A percentile compares a stretch with the other conserved stretches of the same genome.
Evolutionary conservation across 106 monocot species (phyloP).

Genomic region (Acorus calamus): DNA sequence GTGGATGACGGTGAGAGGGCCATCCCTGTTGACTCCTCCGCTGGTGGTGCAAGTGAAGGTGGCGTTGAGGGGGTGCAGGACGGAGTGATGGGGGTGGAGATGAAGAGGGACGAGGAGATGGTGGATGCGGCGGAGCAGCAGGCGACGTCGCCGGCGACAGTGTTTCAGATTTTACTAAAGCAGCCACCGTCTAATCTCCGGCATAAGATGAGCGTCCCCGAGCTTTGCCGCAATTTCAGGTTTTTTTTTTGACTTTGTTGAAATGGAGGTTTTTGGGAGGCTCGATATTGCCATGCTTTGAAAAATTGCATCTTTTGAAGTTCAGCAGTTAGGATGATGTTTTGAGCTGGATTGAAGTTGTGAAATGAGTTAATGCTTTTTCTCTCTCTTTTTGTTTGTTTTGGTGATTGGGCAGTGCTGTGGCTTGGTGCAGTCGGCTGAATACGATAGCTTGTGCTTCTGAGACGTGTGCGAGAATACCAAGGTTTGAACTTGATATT

Average conservation of each 20-base stretch:
- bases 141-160: constrained; percentile 44
- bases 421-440: constrained; percentile 93
- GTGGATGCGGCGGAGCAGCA: constrained; percentile 14
- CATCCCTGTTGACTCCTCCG: too few species aligned
- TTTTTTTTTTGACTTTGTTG: not conserved
- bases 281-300: too few species aligned
- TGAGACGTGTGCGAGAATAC: constrained; percentile 96
- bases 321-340: too few species aligned
- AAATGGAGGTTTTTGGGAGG: too few species aligned
- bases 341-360: too few species aligned
- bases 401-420: constrained; percentile 50
- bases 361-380: too few species aligned
- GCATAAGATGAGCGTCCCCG: constrained; percentile 96
- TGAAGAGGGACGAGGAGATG: constrained; percentile 22
- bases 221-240: constrained; percentile 98
- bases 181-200: constrained; percentile 64
- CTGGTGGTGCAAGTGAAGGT: constrained; percentile 2
- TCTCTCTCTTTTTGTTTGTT: not conserved
- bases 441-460: constrained; percentile 91
- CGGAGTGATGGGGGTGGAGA: constrained; percentile 15
- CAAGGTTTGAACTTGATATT: constrained; percentile 39
- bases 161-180: constrained; percentile 85
- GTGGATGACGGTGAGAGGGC: too few species aligned
- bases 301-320: too few species aligned
- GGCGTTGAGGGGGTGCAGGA: constrained; percentile 9